Evolutionary conservation across 352 stramenopile genomes (phyloP), one percentile per base, ranked within the genome.

Genomic region (Bremia lactucae): DNA sequence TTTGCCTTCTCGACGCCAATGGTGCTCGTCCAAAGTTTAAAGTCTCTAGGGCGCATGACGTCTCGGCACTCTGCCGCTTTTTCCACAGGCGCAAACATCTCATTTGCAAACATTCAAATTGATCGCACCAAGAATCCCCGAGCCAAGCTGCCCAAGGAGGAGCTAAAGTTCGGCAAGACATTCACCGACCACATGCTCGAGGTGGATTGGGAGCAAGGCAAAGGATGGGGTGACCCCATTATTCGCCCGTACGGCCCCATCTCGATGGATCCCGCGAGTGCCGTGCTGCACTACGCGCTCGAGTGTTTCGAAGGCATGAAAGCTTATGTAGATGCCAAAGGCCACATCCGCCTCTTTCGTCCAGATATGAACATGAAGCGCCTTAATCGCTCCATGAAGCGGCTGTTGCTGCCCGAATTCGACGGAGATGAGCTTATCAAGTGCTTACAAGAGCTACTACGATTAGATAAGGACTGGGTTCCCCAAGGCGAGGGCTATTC

Each of bases 101-200:
- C 58, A 24, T 39, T 46, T 15, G 26, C 63, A 19, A 68, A 77
- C 22, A 55, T 82, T 19, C 25, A 72, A 44, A 47, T 83, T n/a
- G 49, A 80, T 16, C 47, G 59, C 19, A 81, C 71, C 14, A 44
- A 46, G 8, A 25, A 21, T 14, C 70, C 70, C 14, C 73, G 85
- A 60, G 8, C 57, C 4, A 92, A 93, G 49, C 16, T 83, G 15
- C 64, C 81, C 24, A 94, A 93, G 48, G 80, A 92, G 45, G 49
- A 93, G 53, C 80, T 97, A 13, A 80, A 67, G 44, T 98, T 98
- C 62, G 95, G 95, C 42, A 95, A 86, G 44, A 93, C 80, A 5
- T 96, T 98, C 65, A 88, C 87, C 15, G 90, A 97, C 64, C 94
- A 98, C 71, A 98, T 98, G 94, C 67, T 98, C n/a, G 82, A 93